Conservation (phyloP, 768 basidiomycete genomes). For the Ramaria rubella region DNA sequence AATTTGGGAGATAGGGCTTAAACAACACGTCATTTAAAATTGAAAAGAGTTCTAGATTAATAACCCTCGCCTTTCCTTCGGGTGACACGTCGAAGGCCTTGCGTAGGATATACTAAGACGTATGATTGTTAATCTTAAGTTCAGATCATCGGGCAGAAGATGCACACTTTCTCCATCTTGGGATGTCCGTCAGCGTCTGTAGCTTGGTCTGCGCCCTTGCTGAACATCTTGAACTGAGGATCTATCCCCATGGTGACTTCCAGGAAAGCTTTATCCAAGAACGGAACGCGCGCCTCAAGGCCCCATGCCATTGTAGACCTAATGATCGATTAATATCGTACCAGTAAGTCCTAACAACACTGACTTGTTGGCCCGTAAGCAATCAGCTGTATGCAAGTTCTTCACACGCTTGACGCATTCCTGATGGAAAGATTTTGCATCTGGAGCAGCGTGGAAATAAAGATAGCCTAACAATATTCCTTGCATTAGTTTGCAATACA, state of each 20-base stretch:
- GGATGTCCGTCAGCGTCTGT: slow-evolving; percentile 81
- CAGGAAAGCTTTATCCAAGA: slow-evolving; percentile 95
- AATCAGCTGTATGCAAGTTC: slow-evolving; percentile 96
- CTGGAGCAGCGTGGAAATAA: slow-evolving; percentile 98
- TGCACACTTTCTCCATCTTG: slow-evolving; percentile 86
- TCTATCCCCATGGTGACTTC: slow-evolving; percentile 90
- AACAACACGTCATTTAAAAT: background rate
- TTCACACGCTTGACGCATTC: slow-evolving; percentile 93
- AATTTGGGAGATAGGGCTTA: slow-evolving; percentile 86
- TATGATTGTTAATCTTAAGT: slow-evolving; percentile 8
- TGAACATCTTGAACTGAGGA: slow-evolving; percentile 82
- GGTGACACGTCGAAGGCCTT: slow-evolving; percentile 91
- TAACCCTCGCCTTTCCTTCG: slow-evolving; percentile 54
- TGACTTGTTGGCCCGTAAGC: slow-evolving; percentile 96
- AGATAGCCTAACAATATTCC: slow-evolving; percentile 67
- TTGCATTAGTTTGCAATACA: background rate
- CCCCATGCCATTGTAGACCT: slow-evolving; percentile 99
- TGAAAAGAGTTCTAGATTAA: background rate
- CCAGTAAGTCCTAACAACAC: slow-evolving; percentile 16
- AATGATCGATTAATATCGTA: slow-evolving; percentile 7
- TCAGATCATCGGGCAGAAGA: background rate
- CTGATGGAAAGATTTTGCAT: slow-evolving; percentile 83
- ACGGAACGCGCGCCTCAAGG: slow-evolving; percentile 95
- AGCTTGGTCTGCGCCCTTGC: slow-evolving; percentile 67
- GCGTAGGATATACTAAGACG: slow-evolving; percentile 76